Percentiles rank a stretch among this genome's conserved stretches.
Conservation (phyloP, 1,139 yeast species). For the Tardiomyces depauwii region DNA sequence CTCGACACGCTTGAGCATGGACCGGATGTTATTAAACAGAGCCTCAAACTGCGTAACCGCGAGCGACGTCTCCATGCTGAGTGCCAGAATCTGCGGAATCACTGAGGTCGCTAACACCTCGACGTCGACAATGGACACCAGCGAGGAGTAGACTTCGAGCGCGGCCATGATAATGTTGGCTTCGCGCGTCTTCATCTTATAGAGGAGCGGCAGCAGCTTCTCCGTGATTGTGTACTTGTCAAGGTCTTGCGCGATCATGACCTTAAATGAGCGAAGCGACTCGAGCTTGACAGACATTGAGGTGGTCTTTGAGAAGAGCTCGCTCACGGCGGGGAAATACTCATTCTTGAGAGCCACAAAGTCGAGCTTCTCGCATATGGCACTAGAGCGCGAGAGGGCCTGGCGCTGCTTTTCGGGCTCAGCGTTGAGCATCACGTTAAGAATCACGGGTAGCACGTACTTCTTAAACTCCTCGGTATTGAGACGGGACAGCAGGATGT, state of each 20-base stretch:
- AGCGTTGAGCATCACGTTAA: slow-evolving; percentile 16
- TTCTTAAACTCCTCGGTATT: slow-evolving; percentile 32
- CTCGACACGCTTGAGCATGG: slow-evolving; percentile 29
- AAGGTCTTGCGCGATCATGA: slow-evolving; percentile 49
- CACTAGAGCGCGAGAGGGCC: slow-evolving; percentile 37
- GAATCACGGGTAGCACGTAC: slow-evolving; percentile 26
- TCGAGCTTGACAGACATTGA: slow-evolving; percentile 65
- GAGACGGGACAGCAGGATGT: slow-evolving; percentile 40
- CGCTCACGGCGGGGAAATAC: slow-evolving; percentile 60
- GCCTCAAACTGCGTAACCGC: slow-evolving; percentile 30
- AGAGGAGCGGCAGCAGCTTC: slow-evolving; percentile 64
- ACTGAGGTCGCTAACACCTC: slow-evolving; percentile 35
- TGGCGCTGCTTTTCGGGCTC: slow-evolving; percentile 42
- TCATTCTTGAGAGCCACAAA: slow-evolving; percentile 65
- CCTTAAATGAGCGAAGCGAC: slow-evolving; percentile 53
- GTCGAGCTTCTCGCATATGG: slow-evolving; percentile 42
- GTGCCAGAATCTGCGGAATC: slow-evolving; percentile 39
- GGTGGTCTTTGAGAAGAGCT: slow-evolving; percentile 72
- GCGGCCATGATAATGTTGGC: slow-evolving; percentile 51
- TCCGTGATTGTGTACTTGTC: slow-evolving; percentile 68
- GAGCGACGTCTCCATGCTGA: slow-evolving; percentile 37
- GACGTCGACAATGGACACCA: slow-evolving; percentile 27
- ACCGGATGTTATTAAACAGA: slow-evolving; percentile 28
- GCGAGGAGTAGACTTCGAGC: slow-evolving; percentile 38
- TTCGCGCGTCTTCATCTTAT: slow-evolving; percentile 67